phyloP scores from a whole-genome alignment of 805 yeast species.

The Candida succiphila region DNA sequence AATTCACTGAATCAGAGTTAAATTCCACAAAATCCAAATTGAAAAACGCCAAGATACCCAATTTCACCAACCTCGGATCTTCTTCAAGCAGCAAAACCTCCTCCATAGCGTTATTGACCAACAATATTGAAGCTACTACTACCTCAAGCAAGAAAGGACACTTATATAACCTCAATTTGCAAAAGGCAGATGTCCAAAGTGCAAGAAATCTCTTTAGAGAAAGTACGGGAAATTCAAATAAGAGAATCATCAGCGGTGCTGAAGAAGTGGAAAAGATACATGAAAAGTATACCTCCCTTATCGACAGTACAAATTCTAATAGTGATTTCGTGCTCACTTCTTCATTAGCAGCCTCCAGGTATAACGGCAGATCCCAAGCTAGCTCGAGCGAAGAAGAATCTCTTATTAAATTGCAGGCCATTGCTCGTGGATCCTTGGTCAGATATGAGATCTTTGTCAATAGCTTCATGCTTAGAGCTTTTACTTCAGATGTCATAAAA shows the following conservation, averaged over 20 bases:
- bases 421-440: constrained; percentile 57
- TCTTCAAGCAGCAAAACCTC: no score
- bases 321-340: constrained; percentile 4
- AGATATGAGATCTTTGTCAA: constrained; percentile 58
- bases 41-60: constrained; percentile 63
- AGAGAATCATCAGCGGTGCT: neutral
- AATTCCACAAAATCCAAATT: constrained; percentile 59
- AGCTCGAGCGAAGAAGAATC: constrained; percentile 3
- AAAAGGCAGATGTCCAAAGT: constrained; percentile 2
- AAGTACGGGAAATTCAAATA: constrained; percentile 2
- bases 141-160: no score
- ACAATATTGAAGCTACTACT: neutral
- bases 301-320: constrained; percentile 4
- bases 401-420: constrained; percentile 45
- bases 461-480: constrained; percentile 49
- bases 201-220: constrained; percentile 15
- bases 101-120: constrained; percentile 1
- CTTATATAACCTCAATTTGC: no score
- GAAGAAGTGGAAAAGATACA: constrained; percentile 18
- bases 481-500: constrained; percentile 35
- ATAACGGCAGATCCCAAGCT: no score
- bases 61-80: constrained; percentile 42
- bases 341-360: neutral
- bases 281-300: constrained; percentile 13
- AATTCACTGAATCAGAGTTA: constrained; percentile 61